Conservation (phyloP, 2,329 filamentous ascomycete species). For the Penicillium polonicum region DNA sequence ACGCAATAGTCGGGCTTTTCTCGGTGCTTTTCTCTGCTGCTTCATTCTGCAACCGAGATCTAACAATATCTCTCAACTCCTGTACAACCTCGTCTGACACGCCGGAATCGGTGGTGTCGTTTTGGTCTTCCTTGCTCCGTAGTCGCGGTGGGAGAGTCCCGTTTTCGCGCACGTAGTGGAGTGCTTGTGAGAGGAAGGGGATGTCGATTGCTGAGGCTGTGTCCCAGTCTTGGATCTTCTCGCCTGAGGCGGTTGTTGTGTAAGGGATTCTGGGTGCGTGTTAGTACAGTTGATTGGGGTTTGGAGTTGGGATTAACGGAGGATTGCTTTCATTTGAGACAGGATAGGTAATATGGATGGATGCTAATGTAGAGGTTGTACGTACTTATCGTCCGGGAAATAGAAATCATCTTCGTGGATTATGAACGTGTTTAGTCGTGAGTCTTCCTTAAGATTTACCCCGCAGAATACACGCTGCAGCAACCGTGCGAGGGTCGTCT, state of each 20-base stretch:
- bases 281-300: not conserved
- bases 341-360: not conserved
- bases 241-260: constrained; percentile 49
- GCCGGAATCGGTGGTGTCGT: constrained; percentile 49
- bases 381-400: constrained; percentile 69
- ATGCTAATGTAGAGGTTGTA: constrained; percentile 8
- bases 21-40: not conserved
- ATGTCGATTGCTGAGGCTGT: constrained; percentile 77
- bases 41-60: not conserved
- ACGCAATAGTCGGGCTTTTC: constrained; percentile 53
- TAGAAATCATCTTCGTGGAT: constrained; percentile 98
- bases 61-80: constrained; percentile 27
- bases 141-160: constrained; percentile 55
- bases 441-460: constrained; percentile 6
- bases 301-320: not conserved
- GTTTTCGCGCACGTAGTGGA: constrained; percentile 67
- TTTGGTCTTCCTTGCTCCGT: constrained; percentile 59
- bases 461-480: constrained; percentile 75
- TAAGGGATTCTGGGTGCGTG: constrained; percentile 42
- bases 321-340: not conserved
- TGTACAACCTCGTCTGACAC: constrained; percentile 30
- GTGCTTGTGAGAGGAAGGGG: constrained; percentile 62
- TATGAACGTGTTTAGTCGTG: constrained; percentile 58
- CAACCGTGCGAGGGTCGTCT: constrained; percentile 86
- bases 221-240: constrained; percentile 82